Base-by-base conservation (phyloP, 208 protist species). In the Crithidia bombi region DNA sequence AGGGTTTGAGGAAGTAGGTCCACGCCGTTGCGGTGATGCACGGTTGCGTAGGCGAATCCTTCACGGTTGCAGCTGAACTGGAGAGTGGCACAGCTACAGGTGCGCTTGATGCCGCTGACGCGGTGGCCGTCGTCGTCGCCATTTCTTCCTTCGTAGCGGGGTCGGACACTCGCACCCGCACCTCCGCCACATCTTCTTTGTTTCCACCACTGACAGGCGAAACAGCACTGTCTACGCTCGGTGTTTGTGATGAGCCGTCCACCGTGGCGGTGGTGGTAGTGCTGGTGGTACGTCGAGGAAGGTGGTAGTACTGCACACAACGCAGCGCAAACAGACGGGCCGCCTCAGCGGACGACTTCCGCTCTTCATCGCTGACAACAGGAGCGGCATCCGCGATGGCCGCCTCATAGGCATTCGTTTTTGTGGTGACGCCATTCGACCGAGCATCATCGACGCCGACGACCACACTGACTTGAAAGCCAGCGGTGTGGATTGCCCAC, bases 401-500 rank as follows among this genome's bases (percentile, higher is more conserved):
- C 17, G 49, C 38, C 14, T 21, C 38, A 14, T 15, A 15, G 28
- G 55, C 33, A 28, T 39, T 7, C 9, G 9, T 11, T 6, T 47
- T 28, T 5, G 12, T 38, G 7, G 39, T n/a, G 33, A 43, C 26
- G 32, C 47, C 11, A 4, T 38, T 47, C 43, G 6, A 14, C n/a
- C n/a, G n/a, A n/a, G n/a, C n/a, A 41, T 76, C 71, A 0, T 50
- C 71, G 9, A 58, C 62, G n/a, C 71, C 71, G 1, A 76, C 71
- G 28, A 76, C 63, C 0, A 69, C 62, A 38, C 46, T 43, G 33
- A 76, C 63, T 12, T 61, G 63, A 30, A 76, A 59, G 33, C 71
- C 71, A 3, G 62, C 56, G 0, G 71, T 55, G 49, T 76, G 71
- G 14, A 76, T 47, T 2, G 71, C 55, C 46, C 63, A 63, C 71